These are phyloP conservation scores for Alternaria sp. DNA, from an alignment of 2,329 filamentous ascomycete species.

Conservation along the genomic window DNA sequence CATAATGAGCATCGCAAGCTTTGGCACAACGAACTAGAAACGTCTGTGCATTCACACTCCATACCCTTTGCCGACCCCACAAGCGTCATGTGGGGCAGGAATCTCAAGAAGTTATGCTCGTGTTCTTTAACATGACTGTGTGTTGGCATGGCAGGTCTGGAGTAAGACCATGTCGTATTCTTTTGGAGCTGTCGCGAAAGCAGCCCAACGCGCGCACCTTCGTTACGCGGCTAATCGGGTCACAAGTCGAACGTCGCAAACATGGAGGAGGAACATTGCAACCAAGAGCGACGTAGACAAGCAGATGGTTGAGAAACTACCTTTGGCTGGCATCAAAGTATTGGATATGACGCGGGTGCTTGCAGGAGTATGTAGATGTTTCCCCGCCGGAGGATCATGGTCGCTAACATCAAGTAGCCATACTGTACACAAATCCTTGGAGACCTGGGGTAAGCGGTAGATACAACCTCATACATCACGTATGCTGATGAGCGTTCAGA, in stretches of 20 bases:
- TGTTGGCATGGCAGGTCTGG: constrained; percentile 1
- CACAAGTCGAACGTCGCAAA: constrained; percentile 7
- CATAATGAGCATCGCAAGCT: background rate
- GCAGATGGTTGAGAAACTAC: constrained; percentile 58
- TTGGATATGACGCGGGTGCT: constrained; percentile 96
- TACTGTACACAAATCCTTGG: constrained; percentile 97
- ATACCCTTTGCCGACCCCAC: constrained; percentile 29
- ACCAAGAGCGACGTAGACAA: constrained; percentile 46
- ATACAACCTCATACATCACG: background rate
- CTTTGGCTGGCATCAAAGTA: constrained; percentile 83
- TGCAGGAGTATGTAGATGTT: constrained; percentile 54
- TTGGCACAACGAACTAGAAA: background rate
- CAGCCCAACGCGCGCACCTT: background rate
- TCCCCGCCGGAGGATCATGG: background rate
- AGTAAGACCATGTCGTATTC: constrained; percentile 22
- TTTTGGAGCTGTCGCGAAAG: constrained; percentile 10
- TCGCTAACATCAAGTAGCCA: constrained; percentile 64
- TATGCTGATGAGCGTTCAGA: constrained; percentile 54
- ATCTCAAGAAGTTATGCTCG: constrained; percentile 3
- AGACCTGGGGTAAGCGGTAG: constrained; percentile 76
- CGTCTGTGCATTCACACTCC: constrained; percentile 18
- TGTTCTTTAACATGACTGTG: constrained; percentile 17
- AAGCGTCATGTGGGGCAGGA: constrained; percentile 36
- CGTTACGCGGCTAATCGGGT: background rate
- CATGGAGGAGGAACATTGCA: constrained; percentile 46